Conservation (phyloP, 768 basidiomycete species). For the Boletellus ananas region DNA sequence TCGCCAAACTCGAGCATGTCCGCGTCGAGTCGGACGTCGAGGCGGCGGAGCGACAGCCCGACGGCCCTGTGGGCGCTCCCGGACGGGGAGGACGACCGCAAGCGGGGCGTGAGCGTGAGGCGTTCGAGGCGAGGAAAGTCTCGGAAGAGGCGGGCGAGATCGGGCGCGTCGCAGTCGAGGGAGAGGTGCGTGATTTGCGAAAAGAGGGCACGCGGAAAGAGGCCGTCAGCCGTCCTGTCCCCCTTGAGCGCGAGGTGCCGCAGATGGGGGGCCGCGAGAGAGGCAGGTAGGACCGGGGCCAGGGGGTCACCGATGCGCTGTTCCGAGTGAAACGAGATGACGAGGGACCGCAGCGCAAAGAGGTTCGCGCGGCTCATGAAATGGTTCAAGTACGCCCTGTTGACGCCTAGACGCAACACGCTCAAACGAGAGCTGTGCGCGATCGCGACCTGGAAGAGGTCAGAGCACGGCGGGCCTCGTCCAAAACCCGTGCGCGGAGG, state of each 20-base stretch:
- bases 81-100: conserved; percentile 4
- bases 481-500: conserved; percentile 19
- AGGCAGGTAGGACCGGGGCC: neutral
- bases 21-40: conserved; percentile 21
- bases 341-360: conserved; percentile 12
- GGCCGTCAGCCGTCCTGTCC: conserved; percentile 2
- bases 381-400: conserved; percentile 16
- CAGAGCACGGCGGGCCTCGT: conserved; percentile 7
- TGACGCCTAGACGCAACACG: conserved; percentile 18
- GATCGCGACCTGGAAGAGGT: conserved; percentile 18
- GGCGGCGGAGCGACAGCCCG: conserved; percentile 3
- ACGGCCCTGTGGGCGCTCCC: neutral
- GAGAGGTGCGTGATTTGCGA: conserved; percentile 23
- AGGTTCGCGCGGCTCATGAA: conserved; percentile 14
- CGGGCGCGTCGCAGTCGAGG: conserved; percentile 18
- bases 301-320: conserved; percentile 4
- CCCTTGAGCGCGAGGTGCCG: conserved; percentile 15
- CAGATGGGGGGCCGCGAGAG: conserved; percentile 16
- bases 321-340: conserved; percentile 12
- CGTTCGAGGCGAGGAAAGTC: conserved; percentile 17
- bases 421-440: conserved; percentile 20
- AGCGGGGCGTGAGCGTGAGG: conserved; percentile 13
- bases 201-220: conserved; percentile 17
- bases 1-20: conserved; percentile 22
- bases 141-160: conserved; percentile 16